phyloP scores from a whole-genome alignment of 768 basidiomycete genomes.

The Mrakia gelida region DNA sequence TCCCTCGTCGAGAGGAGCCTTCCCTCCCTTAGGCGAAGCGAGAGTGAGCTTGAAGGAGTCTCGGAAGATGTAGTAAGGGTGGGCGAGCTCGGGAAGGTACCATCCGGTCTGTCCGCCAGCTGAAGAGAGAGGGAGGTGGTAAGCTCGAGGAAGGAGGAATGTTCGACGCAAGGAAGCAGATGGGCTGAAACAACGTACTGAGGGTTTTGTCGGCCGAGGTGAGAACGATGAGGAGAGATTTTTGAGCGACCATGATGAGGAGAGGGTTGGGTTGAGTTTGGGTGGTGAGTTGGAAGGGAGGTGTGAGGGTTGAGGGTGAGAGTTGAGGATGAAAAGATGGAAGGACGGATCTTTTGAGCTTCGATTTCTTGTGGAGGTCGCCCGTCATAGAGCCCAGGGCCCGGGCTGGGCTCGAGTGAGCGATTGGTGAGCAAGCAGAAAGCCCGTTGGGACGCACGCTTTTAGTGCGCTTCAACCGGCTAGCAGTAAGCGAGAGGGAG shows the following conservation, averaged over 20 bases:
- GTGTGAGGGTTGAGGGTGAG: not conserved
- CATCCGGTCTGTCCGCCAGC: constrained; percentile 8
- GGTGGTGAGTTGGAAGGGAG: not conserved
- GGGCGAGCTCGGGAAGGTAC: constrained; percentile 49
- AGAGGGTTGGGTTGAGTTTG: not conserved
- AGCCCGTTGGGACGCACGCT: too few relatives aligned
- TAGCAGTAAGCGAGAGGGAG: too few relatives aligned
- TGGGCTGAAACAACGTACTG: constrained; percentile 26
- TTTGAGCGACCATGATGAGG: constrained; percentile 10
- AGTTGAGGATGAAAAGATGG: not conserved
- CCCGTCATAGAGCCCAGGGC: too few relatives aligned
- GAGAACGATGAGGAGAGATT: constrained; percentile 62
- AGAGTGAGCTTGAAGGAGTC: constrained; percentile 57
- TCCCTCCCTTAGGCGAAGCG: constrained; percentile 55
- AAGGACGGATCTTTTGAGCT: not conserved
- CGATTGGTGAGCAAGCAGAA: too few relatives aligned
- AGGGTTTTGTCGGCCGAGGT: constrained; percentile 62
- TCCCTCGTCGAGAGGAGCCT: constrained; percentile 61
- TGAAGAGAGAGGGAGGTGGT: not conserved
- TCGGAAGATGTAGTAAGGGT: constrained; percentile 60
- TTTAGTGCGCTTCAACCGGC: too few relatives aligned
- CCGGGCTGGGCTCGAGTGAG: too few relatives aligned
- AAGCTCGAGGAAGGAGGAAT: not conserved
- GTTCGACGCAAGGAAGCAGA: not conserved
- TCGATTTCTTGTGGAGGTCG: too few relatives aligned